Evolutionary conservation across 805 yeast species (phyloP), one percentile per base, ranked within the genome.

Genomic region (Kazachstania bromeliacearum): DNA sequence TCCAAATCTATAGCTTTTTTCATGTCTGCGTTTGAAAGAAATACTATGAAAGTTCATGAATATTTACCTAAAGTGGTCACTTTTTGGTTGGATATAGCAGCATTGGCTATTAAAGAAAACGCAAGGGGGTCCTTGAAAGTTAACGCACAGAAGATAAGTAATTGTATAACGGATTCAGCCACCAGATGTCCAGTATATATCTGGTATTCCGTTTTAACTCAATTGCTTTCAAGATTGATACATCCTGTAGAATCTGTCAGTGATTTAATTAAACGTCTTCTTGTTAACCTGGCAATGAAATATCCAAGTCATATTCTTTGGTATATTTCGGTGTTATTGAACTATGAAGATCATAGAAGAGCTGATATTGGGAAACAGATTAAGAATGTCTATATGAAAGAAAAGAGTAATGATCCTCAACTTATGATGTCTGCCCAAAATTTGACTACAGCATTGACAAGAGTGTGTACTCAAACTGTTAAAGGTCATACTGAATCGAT

Each of bases 281-380:
- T 88, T 8, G 61, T 71, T 10, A 60, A 66, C 10, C 67, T 89
- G 9, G 67, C 80, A 0, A 59, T 62, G 21, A 66, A 71, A 17
- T 92, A 85, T 53, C 95, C 96, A 0, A 71, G 74, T 13, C 89
- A 85, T 42, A 75, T 88, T 15, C 62, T 92, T n/a, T 92, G 96
- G 94, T 57, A 58, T 40, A 43, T 59, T 13, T 75, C 80, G 8
- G 75, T 84, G 1, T 79, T 84, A 44, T 62, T 69, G 4, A 76
- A 78, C 37, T 84, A 95, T 0, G 64, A 61, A 2, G 66, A 68
- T 18, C 43, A 57, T 9, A 67, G 64, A 12, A 62, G 85, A 45
- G 60, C 62, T 3, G 46, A 53, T 13, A 59, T 67, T 35, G 83
- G 79, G 10, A 59, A 55, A 18, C 58, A 58, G 22, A 68, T 79